Evolutionary conservation across 73 alveolate species (phyloP).

Genomic region (Loxodes magnus): DNA sequence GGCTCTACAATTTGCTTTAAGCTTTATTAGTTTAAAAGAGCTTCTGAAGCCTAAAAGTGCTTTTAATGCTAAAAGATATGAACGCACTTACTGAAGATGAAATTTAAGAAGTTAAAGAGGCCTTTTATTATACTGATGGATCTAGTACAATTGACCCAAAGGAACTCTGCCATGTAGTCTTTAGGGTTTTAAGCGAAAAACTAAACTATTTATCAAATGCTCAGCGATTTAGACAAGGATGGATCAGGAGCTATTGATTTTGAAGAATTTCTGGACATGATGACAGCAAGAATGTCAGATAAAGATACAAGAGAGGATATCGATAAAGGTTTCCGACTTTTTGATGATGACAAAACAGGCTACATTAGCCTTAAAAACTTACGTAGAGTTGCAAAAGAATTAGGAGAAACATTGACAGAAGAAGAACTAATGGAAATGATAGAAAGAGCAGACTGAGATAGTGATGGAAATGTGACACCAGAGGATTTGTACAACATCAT

Average conservation of each 20-base stretch:
- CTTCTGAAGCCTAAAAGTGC: too few relatives aligned
- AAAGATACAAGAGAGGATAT: conserved; percentile 64
- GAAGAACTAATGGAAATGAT: conserved; percentile 67
- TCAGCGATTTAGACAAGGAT: conserved; percentile 84
- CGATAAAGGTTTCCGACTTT: conserved; percentile 52
- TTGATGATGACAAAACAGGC: conserved; percentile 63
- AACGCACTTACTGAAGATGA: too few relatives aligned
- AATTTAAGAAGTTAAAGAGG: too few relatives aligned
- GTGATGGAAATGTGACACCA: conserved; percentile 65
- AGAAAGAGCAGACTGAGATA: conserved; percentile 71
- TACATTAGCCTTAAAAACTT: conserved; percentile 49
- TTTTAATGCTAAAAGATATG: too few relatives aligned
- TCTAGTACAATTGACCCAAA: too few relatives aligned
- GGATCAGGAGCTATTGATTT: conserved; percentile 83
- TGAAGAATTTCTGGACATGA: conserved; percentile 76
- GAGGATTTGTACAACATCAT: conserved; percentile 66
- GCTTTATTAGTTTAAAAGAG: too few relatives aligned
- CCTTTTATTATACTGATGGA: too few relatives aligned
- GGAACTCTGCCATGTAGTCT: conserved; percentile 3
- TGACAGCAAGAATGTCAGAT: conserved; percentile 19
- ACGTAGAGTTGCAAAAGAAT: conserved; percentile 63
- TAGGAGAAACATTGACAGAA: conserved; percentile 67
- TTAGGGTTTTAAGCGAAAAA: conserved; percentile 73
- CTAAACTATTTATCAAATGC: conserved; percentile 77
- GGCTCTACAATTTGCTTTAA: too few relatives aligned